Conservation (phyloP, 768 basidiomycete species). For the Rhodotorula graminis region DNA sequence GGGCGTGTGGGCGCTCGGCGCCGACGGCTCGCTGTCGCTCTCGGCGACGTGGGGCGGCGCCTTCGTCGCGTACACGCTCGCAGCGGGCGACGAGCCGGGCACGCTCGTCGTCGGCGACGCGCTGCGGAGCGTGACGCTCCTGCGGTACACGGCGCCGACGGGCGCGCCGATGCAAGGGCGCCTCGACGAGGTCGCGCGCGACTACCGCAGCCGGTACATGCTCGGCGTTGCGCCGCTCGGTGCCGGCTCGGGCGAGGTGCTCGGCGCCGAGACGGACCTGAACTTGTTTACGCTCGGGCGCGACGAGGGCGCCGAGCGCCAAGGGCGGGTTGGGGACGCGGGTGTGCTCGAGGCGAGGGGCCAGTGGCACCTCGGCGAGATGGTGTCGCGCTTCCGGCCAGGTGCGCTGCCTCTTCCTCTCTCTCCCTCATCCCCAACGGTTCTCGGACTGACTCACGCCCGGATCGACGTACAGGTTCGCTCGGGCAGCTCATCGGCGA, state of each 20-base stretch:
- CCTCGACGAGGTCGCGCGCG: constrained; percentile 60
- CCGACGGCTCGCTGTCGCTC: constrained; percentile 47
- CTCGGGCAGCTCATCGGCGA: constrained; percentile 50
- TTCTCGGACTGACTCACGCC: too few species aligned
- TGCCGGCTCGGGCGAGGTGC: constrained; percentile 48
- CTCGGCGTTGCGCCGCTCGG: constrained; percentile 54
- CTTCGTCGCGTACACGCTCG: constrained; percentile 68
- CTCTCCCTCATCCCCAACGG: too few species aligned
- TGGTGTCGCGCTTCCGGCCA: constrained; percentile 62
- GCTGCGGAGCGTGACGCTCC: constrained; percentile 68
- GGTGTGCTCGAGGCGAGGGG: constrained; percentile 65
- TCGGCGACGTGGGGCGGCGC: constrained; percentile 71
- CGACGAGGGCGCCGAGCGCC: not conserved
- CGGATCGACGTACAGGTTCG: too few species aligned
- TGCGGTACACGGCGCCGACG: constrained; percentile 52
- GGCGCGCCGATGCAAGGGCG: constrained; percentile 35
- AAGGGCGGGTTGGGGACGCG: constrained; percentile 64
- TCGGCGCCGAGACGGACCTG: constrained; percentile 68
- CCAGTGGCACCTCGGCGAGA: constrained; percentile 67
- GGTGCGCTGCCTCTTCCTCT: too few species aligned
- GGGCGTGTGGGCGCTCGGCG: not conserved
- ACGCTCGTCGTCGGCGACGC: constrained; percentile 69
- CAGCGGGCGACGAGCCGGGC: constrained; percentile 51
- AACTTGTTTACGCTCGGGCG: constrained; percentile 35
- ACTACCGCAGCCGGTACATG: constrained; percentile 73